Base-by-base conservation (phyloP, 345 rosid species). In the Limnanthes douglasii region DNA sequence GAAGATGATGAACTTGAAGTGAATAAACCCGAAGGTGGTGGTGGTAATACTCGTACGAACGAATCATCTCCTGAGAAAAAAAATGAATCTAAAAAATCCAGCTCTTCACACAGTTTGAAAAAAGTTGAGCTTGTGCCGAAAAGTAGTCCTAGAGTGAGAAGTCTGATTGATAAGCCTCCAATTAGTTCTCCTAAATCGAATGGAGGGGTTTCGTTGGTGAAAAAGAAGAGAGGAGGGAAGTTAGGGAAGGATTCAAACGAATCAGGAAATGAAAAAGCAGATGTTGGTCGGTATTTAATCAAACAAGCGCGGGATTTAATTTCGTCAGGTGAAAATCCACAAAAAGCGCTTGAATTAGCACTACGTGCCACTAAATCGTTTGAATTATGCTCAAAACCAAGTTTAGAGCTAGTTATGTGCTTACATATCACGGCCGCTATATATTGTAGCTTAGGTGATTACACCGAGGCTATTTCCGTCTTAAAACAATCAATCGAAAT, bases 351-450 rank as follows among this genome's bases (percentile, higher is more conserved):
- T 31, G 80, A 78, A 37, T 55, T 75, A 49, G 77, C 86, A 39
- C 57, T 68, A 37, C 72, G 86, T 36, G 93, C 93, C 0, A 49
- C 72, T 8, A 76, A 79, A 53, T 62, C 83, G 18, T 73, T 79
- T 25, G 97, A 83, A 60, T 52, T 51, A 35, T 53, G 75, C 14
- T 40, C 81, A 18, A 71, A 60, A 8, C 69, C 75, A n/a, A 64
- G 60, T 61, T 61, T 88, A 28, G 97, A 88, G 15, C 50, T 66
- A 40, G 71, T 79, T 23, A 83, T 82, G 97, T 78, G 80, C 46
- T 56, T 86, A 52, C 97, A 82, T 55, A 82, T 86, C 43, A 57
- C 65, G 17, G 85, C 95, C n/a, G 75, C 97, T 41, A 60, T 86
- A 24, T 53, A 86, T 49, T 86, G 93, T 57, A 69, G 73, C 61